These are phyloP conservation scores for Fusarium robinianum DNA, from an alignment of 2,329 filamentous ascomycete genomes.

Conservation along the genomic window DNA sequence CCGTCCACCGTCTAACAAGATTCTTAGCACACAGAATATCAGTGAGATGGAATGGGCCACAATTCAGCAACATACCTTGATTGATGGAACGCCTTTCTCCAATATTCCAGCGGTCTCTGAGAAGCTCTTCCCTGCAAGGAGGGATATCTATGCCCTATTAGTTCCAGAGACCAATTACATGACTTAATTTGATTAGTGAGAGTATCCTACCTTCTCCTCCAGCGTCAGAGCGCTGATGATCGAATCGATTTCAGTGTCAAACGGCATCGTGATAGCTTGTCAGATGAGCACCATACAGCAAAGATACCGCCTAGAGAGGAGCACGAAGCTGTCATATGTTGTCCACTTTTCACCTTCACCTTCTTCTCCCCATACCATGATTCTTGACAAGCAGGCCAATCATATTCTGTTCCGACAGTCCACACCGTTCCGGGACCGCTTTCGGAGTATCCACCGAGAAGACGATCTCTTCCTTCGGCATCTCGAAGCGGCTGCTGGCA, in stretches of 20 bases:
- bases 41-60: no score
- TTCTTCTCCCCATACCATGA: background rate
- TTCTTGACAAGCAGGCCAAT: background rate
- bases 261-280: slow-evolving; percentile 10
- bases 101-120: slow-evolving; percentile 27
- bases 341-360: no score
- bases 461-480: no score
- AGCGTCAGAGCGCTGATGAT: slow-evolving; percentile 22
- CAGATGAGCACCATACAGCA: background rate
- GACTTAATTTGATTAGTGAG: no score
- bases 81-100: slow-evolving; percentile 26
- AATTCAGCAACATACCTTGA: slow-evolving; percentile 14
- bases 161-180: no score
- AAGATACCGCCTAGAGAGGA: background rate
- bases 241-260: slow-evolving; percentile 7
- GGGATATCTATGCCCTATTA: slow-evolving; percentile 22
- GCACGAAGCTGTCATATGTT: no score
- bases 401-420: background rate
- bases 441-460: no score
- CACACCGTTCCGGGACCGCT: no score
- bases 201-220: slow-evolving; percentile 24
- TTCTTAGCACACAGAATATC: background rate
- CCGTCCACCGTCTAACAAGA: slow-evolving; percentile 34
- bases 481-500: no score
- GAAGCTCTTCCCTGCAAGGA: slow-evolving; percentile 32